Evolutionary conservation across 352 stramenopile genomes (phyloP).

Genomic region (Blastocystis sp.): DNA sequence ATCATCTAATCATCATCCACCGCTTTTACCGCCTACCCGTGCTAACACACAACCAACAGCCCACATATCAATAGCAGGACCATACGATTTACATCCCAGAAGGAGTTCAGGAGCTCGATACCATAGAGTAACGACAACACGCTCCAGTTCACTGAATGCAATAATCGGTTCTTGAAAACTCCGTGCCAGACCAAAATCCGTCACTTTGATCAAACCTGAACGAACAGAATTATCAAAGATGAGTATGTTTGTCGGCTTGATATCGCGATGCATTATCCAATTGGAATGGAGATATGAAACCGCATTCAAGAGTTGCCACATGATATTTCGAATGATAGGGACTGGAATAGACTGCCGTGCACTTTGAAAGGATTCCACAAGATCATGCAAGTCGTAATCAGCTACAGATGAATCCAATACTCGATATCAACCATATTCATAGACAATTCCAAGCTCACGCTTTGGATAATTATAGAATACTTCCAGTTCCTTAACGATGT

Average conservation of each 20-base stretch:
- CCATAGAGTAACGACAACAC: slow-evolving; percentile 87
- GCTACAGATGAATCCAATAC: slow-evolving; percentile 63
- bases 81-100: slow-evolving; percentile 83
- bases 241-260: slow-evolving; percentile 85
- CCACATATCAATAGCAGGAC: slow-evolving; percentile 88
- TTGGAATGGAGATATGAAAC: slow-evolving; percentile 84
- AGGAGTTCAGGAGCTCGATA: slow-evolving; percentile 87
- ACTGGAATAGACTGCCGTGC: slow-evolving; percentile 76
- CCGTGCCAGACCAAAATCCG: slow-evolving; percentile 77
- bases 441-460: slow-evolving; percentile 76
- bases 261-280: slow-evolving; percentile 84
- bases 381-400: slow-evolving; percentile 79
- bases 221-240: slow-evolving; percentile 70
- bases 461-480: slow-evolving; percentile 77
- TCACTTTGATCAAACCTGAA: slow-evolving; percentile 67
- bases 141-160: slow-evolving; percentile 69
- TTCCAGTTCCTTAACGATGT: slow-evolving; percentile 77
- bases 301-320: slow-evolving; percentile 72
- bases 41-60: slow-evolving; percentile 88
- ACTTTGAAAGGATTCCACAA: slow-evolving; percentile 69
- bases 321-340: slow-evolving; percentile 64
- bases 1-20: slow-evolving; percentile 68
- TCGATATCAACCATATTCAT: slow-evolving; percentile 70
- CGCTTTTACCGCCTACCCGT: slow-evolving; percentile 71
- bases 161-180: slow-evolving; percentile 80